Conservation (phyloP, 78 protist species). For the Guillardia theta region DNA sequence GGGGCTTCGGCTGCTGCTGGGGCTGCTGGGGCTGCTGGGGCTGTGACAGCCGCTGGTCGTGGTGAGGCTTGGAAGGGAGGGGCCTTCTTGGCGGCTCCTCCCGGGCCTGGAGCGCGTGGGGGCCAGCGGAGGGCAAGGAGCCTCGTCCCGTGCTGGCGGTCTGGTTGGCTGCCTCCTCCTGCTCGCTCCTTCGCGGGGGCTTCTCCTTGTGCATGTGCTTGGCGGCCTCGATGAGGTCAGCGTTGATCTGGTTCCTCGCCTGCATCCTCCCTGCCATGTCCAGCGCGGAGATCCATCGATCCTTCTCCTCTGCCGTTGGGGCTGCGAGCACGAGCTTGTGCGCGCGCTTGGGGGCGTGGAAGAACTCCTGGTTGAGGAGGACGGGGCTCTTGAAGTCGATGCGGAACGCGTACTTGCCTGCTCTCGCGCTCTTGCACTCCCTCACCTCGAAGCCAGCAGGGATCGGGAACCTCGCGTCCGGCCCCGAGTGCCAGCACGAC, state of each 20-base stretch:
- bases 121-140: background rate
- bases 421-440: background rate
- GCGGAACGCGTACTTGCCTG: background rate
- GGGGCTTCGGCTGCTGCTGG: no score
- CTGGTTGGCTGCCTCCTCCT: background rate
- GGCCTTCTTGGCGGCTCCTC: background rate
- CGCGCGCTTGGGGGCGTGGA: background rate
- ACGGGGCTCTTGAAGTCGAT: background rate
- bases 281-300: background rate
- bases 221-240: background rate
- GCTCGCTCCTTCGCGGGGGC: background rate
- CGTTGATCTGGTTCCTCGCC: background rate
- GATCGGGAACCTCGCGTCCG: background rate
- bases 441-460: background rate
- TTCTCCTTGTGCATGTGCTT: background rate
- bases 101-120: no score
- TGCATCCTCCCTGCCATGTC: background rate
- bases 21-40: no score
- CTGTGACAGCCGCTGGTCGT: background rate
- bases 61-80: background rate
- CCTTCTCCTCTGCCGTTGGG: background rate
- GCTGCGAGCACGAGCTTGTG: background rate
- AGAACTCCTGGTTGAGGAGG: background rate
- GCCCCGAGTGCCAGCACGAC: slow-evolving; percentile 1
- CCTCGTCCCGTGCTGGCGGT: background rate